Base-by-base conservation (phyloP, 164 flowering plant genomes). In the Vitis rotundifolia region DNA sequence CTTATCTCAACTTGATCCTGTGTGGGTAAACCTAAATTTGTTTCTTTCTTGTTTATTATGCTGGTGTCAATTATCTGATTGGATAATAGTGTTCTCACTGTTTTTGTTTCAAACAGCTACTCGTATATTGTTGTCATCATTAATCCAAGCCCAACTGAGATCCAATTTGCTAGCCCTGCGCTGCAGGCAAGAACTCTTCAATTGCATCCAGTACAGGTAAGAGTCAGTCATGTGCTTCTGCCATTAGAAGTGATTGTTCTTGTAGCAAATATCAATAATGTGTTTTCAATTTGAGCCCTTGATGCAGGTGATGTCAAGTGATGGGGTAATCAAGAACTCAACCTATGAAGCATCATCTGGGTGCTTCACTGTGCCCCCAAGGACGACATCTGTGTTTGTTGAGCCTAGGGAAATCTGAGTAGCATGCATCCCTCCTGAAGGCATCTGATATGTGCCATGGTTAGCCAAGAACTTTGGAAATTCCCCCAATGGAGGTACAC, bases 181-280 rank as follows among this genome's bases (percentile, higher is more conserved):
- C 68, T 91, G 68, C 80, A 71, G 22, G 80, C 71, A 57, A 86
- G 82, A 76, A 73, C 61, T 73, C 83, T 91, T 68, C 77, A 86
- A 69, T 69, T 94, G 76, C 97, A 94, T 75, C 94, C 99, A 8
- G 50, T 91, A 60, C 99, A 89, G 97, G 99, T 92, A 78, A 78
- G 0, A 37, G 44, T 6, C 44, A 6, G 5, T 37, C 44, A 37
- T 6, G 44, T 37, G 11, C 12, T 50, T 22, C 26, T 22, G 26
- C 26, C 26, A 29, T 47, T 49, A 62, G 9, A 15, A n/a, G 48
- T 12, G 47, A 44, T 44, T 44, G 51, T 50, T 5, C 57, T 57
- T 58, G 26, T 22, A 1, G 51, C 5, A 58, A 13, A 22, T 64
- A 15, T 31, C 28, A 48, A 61, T 49, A 16, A 14, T 50, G 70